phyloP scores from a whole-genome alignment of 768 basidiomycete genomes.

The Porphyrellus cyaneotinctus region DNA sequence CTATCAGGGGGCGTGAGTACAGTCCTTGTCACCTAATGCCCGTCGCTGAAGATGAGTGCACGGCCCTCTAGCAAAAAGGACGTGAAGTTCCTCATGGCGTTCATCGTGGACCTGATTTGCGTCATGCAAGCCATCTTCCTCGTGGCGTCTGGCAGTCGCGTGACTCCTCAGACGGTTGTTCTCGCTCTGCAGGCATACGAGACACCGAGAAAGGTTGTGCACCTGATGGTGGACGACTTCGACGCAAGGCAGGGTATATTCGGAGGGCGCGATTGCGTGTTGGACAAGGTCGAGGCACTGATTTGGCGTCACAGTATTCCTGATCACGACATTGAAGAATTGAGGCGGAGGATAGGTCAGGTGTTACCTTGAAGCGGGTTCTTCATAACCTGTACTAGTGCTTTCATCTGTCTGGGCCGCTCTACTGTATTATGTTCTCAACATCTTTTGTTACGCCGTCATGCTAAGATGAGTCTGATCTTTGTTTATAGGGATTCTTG shows the following conservation, averaged over 20 bases:
- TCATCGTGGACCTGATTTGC: constrained; percentile 12
- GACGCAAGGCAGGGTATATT: background rate
- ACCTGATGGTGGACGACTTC: background rate
- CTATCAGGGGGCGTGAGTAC: too few species aligned
- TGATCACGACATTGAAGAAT: constrained; percentile 3
- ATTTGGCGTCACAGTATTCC: constrained; percentile 12
- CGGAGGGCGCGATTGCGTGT: constrained; percentile 7
- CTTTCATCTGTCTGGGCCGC: too few species aligned
- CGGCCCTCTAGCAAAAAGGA: constrained; percentile 2
- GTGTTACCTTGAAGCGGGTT: background rate
- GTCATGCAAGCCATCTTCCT: constrained; percentile 13
- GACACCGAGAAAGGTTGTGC: background rate
- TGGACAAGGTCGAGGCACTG: constrained; percentile 10
- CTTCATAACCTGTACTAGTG: background rate
- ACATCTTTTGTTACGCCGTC: too few species aligned
- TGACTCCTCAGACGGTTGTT: background rate
- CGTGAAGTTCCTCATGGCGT: constrained; percentile 12
- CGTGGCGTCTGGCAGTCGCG: background rate
- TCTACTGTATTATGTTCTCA: too few species aligned
- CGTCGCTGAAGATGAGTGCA: too few species aligned
- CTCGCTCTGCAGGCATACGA: constrained; percentile 3
- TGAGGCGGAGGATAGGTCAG: background rate
- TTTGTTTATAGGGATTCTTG: too few species aligned
- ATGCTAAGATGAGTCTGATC: too few species aligned
- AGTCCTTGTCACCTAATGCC: too few species aligned